Conservation (phyloP, 208 protist species). For the Leishmania amazonensis region DNA sequence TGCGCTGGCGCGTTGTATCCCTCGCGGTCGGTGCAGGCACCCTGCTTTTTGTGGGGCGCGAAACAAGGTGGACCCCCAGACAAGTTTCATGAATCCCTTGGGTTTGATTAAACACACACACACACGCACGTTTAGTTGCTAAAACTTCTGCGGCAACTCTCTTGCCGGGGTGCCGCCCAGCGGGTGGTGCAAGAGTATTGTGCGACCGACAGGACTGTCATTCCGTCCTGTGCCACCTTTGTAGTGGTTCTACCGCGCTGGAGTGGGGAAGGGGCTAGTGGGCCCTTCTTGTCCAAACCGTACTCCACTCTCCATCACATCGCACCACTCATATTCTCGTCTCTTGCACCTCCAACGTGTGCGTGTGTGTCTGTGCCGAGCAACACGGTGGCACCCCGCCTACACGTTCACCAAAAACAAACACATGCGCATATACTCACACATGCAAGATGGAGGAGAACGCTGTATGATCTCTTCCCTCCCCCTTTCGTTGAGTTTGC, state of each 20-base stretch:
- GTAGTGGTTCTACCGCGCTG: neutral
- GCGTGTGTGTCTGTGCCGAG: neutral
- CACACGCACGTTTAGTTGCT: neutral
- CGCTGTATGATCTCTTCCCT: neutral
- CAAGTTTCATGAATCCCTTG: neutral
- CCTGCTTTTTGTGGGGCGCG: neutral
- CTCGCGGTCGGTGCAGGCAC: neutral
- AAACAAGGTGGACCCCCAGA: neutral
- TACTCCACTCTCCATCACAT: neutral
- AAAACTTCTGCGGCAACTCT: neutral
- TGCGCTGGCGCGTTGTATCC: neutral
- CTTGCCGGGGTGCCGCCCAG: neutral
- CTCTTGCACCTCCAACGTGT: neutral
- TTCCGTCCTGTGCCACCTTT: neutral
- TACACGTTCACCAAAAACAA: neutral
- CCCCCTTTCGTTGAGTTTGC: neutral
- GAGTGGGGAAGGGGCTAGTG: neutral
- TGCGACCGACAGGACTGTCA: neutral
- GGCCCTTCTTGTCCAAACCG: neutral
- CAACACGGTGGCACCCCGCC: neutral
- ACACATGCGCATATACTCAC: no score
- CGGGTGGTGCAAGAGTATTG: neutral
- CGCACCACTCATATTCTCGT: neutral
- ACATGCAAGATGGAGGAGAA: neutral
- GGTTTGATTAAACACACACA: neutral